Evolutionary conservation across 768 basidiomycete genomes (phyloP).

Genomic region (Russula griseocarnosa): DNA sequence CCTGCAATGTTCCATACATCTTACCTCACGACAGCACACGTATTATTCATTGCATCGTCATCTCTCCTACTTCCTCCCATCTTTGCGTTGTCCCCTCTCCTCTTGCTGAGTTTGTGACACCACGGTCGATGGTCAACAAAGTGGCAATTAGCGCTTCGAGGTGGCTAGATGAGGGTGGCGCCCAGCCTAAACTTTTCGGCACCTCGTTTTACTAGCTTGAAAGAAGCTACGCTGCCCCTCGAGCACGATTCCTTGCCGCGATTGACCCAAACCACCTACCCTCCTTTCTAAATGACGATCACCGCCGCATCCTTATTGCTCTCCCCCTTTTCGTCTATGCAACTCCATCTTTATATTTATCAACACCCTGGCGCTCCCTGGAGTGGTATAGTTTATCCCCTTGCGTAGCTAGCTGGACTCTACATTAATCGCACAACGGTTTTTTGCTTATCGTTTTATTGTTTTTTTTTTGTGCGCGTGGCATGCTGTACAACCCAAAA

Average conservation of each 20-base stretch:
- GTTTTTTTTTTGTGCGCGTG: background rate
- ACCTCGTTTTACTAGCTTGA: background rate
- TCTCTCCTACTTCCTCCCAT: background rate
- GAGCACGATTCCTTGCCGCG: background rate
- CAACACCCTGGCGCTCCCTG: background rate
- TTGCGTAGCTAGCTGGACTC: constrained; percentile 7
- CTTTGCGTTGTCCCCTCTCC: background rate
- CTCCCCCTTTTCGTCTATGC: constrained; percentile 9
- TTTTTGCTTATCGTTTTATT: background rate
- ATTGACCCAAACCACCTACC: background rate
- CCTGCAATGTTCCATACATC: constrained; percentile 25
- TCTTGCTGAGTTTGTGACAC: background rate
- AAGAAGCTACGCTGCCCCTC: background rate
- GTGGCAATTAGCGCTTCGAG: background rate
- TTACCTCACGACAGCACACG: constrained; percentile 23
- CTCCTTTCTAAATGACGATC: background rate
- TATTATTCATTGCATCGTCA: constrained; percentile 24
- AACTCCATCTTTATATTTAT: constrained; percentile 12
- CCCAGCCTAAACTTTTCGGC: background rate
- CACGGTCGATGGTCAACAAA: background rate
- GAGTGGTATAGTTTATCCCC: constrained; percentile 13
- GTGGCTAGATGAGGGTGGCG: background rate
- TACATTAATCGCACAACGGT: constrained; percentile 17
- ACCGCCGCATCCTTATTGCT: constrained; percentile 12
- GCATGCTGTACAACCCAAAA: constrained; percentile 6